A percentile compares a stretch with the other conserved stretches of the same genome.
Conservation (phyloP, 1,284 basidiomycete species). For the Trichosporon ovoides region DNA sequence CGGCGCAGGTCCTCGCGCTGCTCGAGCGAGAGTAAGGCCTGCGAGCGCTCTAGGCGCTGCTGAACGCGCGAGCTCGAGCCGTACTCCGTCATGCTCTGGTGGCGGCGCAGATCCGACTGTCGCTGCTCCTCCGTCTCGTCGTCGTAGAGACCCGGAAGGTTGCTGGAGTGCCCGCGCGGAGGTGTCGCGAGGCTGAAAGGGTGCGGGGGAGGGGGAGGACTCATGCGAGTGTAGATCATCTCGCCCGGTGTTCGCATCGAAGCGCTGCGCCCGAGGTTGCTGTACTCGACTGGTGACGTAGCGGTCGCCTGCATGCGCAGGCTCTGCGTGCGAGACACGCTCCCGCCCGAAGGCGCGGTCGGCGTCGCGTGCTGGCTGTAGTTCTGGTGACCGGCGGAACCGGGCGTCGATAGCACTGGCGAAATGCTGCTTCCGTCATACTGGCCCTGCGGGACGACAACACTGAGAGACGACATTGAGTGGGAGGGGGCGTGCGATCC, state of each 20-base stretch:
- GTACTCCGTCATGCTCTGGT: conserved; percentile 46
- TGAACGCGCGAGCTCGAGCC: conserved; percentile 35
- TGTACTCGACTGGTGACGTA: conserved; percentile 26
- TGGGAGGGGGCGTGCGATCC: conserved; percentile 30
- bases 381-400: conserved; percentile 9
- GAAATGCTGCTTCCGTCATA: conserved; percentile 9
- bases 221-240: conserved; percentile 21
- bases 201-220: conserved; percentile 22
- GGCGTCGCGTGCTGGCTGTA: not conserved
- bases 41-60: conserved; percentile 40
- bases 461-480: conserved; percentile 38
- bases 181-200: conserved; percentile 39
- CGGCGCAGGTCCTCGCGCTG: conserved; percentile 34
- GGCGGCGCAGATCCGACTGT: conserved; percentile 38
- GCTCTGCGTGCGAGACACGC: conserved; percentile 42
- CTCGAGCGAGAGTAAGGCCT: conserved; percentile 38
- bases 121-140: conserved; percentile 15
- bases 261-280: conserved; percentile 34
- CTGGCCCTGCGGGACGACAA: conserved; percentile 19
- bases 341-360: conserved; percentile 9
- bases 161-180: conserved; percentile 36
- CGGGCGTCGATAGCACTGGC: conserved; percentile 14
- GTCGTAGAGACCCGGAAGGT: conserved; percentile 21
- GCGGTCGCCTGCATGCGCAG: conserved; percentile 31
- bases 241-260: conserved; percentile 38